Evolutionary conservation across 148 eudicot genomes (phyloP).

Genomic region (Silene latifolia): DNA sequence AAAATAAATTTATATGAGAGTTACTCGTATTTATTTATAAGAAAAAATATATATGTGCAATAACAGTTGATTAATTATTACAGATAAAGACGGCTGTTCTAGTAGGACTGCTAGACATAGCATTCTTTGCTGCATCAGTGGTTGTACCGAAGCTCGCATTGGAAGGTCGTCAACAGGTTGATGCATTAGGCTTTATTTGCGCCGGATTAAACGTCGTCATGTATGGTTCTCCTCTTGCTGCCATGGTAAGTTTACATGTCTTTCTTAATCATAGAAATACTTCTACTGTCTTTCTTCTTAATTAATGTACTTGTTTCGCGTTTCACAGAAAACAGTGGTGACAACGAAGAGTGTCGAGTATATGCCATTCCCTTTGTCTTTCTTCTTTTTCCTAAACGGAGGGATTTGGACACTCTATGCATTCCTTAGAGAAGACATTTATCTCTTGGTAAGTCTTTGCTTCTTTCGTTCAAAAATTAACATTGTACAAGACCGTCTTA

Average conservation of each 20-base stretch:
- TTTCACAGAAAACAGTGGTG: conserved; percentile 46
- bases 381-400: conserved; percentile 3
- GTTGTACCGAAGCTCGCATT: conserved; percentile 34
- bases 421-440: background rate
- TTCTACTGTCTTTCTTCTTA: no score
- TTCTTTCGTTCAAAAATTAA: background rate
- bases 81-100: conserved; percentile 40
- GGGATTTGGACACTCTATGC: background rate
- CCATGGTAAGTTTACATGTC: conserved; percentile 35
- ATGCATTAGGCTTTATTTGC: conserved; percentile 39
- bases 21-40: no score
- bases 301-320: background rate
- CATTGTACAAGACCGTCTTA: no score
- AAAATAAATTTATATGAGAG: no score
- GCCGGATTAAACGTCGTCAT: conserved; percentile 46
- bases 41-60: no score
- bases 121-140: conserved; percentile 34
- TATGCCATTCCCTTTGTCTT: conserved; percentile 52
- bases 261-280: no score
- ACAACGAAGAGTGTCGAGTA: conserved; percentile 52
- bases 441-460: background rate
- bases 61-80: no score
- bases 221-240: conserved; percentile 52
- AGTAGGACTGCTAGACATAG: conserved; percentile 36
- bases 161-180: conserved; percentile 23